Evolutionary conservation across 2,329 filamentous ascomycete genomes (phyloP).

Genomic region (Ilyonectria robusta): DNA sequence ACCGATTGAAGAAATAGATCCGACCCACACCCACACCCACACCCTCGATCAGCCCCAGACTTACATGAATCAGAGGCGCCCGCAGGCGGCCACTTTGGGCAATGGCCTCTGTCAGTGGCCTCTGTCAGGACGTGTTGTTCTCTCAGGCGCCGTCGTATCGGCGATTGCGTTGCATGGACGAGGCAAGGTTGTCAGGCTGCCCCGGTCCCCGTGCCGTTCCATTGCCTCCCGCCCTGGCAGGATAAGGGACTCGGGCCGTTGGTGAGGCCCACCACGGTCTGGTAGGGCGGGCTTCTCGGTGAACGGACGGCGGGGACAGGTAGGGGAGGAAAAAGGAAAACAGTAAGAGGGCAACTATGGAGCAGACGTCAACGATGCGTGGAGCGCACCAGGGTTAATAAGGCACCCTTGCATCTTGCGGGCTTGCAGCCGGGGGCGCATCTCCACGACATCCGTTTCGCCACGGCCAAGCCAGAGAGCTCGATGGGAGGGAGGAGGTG

Average conservation of each 20-base stretch:
- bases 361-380: background rate
- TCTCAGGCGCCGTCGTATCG: constrained; percentile 16
- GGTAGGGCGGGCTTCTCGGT: constrained; percentile 16
- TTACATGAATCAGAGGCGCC: constrained; percentile 19
- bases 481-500: constrained; percentile 20
- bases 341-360: background rate
- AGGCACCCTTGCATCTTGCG: constrained; percentile 22
- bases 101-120: background rate
- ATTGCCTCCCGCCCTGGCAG: constrained; percentile 29
- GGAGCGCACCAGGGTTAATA: background rate
- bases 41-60: constrained; percentile 4
- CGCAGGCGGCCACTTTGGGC: constrained; percentile 18
- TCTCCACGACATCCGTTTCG: constrained; percentile 37
- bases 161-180: constrained; percentile 26
- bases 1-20: constrained; percentile 16
- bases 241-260: constrained; percentile 26
- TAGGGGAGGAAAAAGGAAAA: background rate
- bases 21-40: background rate
- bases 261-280: constrained; percentile 26
- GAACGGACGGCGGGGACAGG: background rate
- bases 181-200: background rate
- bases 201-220: constrained; percentile 19
- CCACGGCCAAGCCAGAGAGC: constrained; percentile 32
- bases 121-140: constrained; percentile 6
- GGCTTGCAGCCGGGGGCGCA: constrained; percentile 28